A percentile compares a stretch with the other conserved stretches of the same genome.
These are phyloP conservation scores for Geranium incanum DNA, from an alignment of 441 rosid genomes.

Conservation along the genomic window DNA sequence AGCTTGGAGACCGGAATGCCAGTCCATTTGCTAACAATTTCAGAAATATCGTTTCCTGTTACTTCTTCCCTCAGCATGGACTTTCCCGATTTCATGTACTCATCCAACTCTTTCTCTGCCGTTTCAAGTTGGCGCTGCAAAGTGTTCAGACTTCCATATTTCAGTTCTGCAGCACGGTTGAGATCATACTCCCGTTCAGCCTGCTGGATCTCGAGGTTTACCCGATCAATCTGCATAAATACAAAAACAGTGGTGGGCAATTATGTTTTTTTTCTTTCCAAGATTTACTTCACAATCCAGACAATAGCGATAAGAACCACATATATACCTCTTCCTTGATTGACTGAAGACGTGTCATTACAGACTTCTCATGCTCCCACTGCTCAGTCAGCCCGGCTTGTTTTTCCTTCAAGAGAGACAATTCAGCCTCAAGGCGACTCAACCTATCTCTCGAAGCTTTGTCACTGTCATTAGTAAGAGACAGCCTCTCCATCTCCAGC, in stretches of 20 bases:
- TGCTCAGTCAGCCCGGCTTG: conserved; percentile 78
- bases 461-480: conserved; percentile 77
- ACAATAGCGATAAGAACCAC: not conserved
- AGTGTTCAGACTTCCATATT: conserved; percentile 85
- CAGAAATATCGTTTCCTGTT: conserved; percentile 71
- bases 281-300: not conserved
- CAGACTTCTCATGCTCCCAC: conserved; percentile 96
- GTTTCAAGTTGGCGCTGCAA: conserved; percentile 68
- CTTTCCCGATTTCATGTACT: conserved; percentile 81
- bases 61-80: conserved; percentile 83
- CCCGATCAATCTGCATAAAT: conserved; percentile 67
- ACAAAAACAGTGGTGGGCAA: not conserved
- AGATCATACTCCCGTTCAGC: conserved; percentile 98
- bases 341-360: conserved; percentile 81
- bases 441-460: conserved; percentile 83
- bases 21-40: conserved; percentile 92
- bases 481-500: conserved; percentile 81
- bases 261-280: not conserved
- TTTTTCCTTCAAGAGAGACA: conserved; percentile 56
- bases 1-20: conserved; percentile 98
- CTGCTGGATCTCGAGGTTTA: conserved; percentile 91
- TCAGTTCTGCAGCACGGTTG: conserved; percentile 96
- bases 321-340: conserved; percentile 77
- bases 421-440: conserved; percentile 67
- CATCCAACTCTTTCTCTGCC: conserved; percentile 85